Base-by-base conservation (phyloP, 257 asterid species). In the Solanum tarapatanum region DNA sequence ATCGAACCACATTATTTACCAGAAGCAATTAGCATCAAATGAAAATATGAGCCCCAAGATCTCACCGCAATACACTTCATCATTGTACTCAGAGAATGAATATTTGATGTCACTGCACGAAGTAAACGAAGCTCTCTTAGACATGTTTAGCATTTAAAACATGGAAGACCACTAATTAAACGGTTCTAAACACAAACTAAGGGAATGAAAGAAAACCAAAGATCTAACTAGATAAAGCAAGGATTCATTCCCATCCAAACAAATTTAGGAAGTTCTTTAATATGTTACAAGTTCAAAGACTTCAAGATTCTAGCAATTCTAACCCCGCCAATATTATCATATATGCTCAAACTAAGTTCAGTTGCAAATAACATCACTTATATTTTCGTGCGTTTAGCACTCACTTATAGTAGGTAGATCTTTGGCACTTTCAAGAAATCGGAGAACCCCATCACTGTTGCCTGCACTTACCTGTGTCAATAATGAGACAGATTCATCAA, bases 1-100 rank as follows among this genome's bases (percentile, higher is more conserved):
- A 58, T 24, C 68, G n/a, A 66, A 30, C 16, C 77, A 48, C 87
- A 24, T 64, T 30, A 39, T 35, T 43, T 66, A 70, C 64, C 23
- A 21, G 33, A 66, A 66, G 11, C 28, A 66, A 39, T 45, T 74
- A 83, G 37, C 70, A 37, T 36, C 60, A 60, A 33, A 23, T 14
- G 72, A 3, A 88, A 69, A 88, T 19, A 14, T 58, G 76, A 91
- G 86, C 68, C 19, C 32, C 3, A 43, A 86, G 62, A 70, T 74
- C 91, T 92, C 87, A 92, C 94, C 93, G 93, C 92, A 58, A 92
- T 91, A 88, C 93, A 92, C 89, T 90, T 90, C 93, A 92, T 91
- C 92, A 92, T 91, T 86, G 94, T 92, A 87, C 88, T 91, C 17
- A 91, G 86, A 62, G 91, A 91, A 76, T 87, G 88, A 55, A 88